Conservation (phyloP, 1,284 basidiomycete species). For the Ganoderma boninense region DNA sequence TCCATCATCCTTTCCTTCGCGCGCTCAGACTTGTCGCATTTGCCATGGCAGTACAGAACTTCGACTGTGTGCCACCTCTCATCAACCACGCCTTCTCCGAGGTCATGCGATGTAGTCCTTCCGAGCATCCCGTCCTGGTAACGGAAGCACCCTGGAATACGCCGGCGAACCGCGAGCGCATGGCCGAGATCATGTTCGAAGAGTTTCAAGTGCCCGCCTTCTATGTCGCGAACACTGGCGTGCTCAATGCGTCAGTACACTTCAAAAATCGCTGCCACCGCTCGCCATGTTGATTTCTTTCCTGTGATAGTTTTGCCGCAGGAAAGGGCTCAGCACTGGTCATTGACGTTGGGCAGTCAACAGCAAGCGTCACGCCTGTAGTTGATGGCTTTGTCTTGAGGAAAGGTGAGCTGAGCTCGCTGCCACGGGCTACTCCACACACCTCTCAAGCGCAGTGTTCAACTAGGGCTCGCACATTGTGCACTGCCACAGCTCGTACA, state of each 20-base stretch:
- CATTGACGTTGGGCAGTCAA: slow-evolving; percentile 91
- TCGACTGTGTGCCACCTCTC: slow-evolving; percentile 77
- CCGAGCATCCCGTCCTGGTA: slow-evolving; percentile 92
- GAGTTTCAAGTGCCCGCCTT: slow-evolving; percentile 95
- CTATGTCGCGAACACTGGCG: slow-evolving; percentile 97
- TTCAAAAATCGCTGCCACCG: not conserved
- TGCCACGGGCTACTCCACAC: slow-evolving; percentile 59
- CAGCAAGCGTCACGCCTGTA: slow-evolving; percentile 92
- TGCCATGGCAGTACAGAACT: slow-evolving; percentile 72
- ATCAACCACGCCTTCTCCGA: slow-evolving; percentile 81
- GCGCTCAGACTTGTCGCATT: not conserved
- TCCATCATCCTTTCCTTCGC: not conserved
- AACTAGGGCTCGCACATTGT: slow-evolving; percentile 73
- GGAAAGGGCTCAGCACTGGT: slow-evolving; percentile 97
- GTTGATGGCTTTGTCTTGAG: slow-evolving; percentile 98
- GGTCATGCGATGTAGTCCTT: slow-evolving; percentile 75
- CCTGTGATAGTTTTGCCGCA: slow-evolving; percentile 80
- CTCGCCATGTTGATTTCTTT: not conserved
- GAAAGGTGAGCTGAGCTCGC: slow-evolving; percentile 69
- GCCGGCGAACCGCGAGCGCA: slow-evolving; percentile 85
- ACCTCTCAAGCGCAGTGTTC: slow-evolving; percentile 39
- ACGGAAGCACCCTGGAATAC: slow-evolving; percentile 99
- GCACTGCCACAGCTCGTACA: slow-evolving; percentile 81
- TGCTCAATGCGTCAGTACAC: slow-evolving; percentile 84
- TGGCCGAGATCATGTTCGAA: slow-evolving; percentile 98